Base-by-base conservation (phyloP, 2,329 filamentous ascomycete genomes). In the Coniella vitis region DNA sequence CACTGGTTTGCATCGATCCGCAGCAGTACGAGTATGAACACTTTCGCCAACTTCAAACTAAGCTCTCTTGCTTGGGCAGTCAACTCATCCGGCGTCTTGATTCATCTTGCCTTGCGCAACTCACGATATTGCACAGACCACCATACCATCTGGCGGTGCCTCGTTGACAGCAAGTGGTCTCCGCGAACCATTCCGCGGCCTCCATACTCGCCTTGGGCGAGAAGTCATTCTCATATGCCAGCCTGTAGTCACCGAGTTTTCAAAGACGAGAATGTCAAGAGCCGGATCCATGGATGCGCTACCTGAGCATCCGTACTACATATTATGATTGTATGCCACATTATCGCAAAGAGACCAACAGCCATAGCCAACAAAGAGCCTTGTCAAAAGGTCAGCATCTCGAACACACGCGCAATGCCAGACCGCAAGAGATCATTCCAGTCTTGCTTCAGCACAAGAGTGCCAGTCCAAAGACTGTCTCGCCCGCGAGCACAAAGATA, bases 371-470 rank as follows among this genome's bases (percentile, higher is more conserved):
- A n/a, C 16, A 21, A 14, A 38, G 13, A 13, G 13, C 19, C 5
- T 8, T 3, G 5, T 22, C 12, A 7, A 13, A 14, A 38, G n/a
- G n/a, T n/a, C n/a, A n/a, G n/a, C n/a, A n/a, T n/a, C 38, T 45
- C 38, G 21, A 46, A 52, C 59, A 83, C 82, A 53, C 78, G 75
- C 29, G 68, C 61, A 14, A 78, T 72, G 0, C 81, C 80, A 55
- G 82, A 76, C 2, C 73, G 69, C 55, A 83, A 79, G 2, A 86
- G 67, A 36, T 72, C 68, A 35, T 73, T 70, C 85, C 85, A 89
- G 22, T 86, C 84, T 54, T 83, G 75, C 1, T 76, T 74, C 0
- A 83, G 83, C 32, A 85, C 70, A 2, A 88, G 66, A 31, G 38
- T 17, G 34, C 79, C 73, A 40, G 78, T 76, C 7, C 68, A 83